Conservation (phyloP, 768 basidiomycete species). For the Tulasnella sp. region DNA sequence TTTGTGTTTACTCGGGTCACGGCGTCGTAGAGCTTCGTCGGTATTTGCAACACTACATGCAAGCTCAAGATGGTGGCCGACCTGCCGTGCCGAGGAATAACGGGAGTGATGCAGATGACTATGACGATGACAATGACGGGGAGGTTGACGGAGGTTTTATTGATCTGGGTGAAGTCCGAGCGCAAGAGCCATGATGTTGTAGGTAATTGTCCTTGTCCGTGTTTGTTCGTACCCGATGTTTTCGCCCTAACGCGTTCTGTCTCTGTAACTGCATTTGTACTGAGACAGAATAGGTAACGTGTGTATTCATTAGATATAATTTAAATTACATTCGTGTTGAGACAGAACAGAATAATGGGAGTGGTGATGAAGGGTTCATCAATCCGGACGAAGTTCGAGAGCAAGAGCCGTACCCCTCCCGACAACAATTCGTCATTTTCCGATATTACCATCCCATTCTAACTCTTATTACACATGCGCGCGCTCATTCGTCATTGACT, state of each 20-base stretch:
- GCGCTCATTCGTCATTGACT: not conserved
- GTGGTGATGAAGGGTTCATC: no score
- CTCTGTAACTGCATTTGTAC: no score
- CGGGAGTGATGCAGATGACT: constrained; percentile 53
- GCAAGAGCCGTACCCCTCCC: not conserved
- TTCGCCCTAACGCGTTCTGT: no score
- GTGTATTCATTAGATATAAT: no score
- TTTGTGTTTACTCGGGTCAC: constrained; percentile 94
- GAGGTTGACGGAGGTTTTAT: constrained; percentile 31
- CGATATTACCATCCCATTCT: not conserved
- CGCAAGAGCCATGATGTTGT: no score
- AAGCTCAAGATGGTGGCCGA: not conserved
- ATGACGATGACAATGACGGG: constrained; percentile 48
- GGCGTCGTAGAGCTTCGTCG: constrained; percentile 77
- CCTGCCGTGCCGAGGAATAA: not conserved
- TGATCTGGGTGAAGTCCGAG: no score
- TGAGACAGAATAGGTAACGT: no score
- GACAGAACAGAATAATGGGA: no score
- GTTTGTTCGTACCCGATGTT: no score
- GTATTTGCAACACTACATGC: constrained; percentile 52
- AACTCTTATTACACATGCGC: not conserved
- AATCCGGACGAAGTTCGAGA: not conserved
- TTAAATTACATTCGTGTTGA: no score
- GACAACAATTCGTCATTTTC: not conserved
- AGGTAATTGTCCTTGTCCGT: no score